Conservation (phyloP, 768 basidiomycete genomes). For the Leucocoprinus birnbaumii region DNA sequence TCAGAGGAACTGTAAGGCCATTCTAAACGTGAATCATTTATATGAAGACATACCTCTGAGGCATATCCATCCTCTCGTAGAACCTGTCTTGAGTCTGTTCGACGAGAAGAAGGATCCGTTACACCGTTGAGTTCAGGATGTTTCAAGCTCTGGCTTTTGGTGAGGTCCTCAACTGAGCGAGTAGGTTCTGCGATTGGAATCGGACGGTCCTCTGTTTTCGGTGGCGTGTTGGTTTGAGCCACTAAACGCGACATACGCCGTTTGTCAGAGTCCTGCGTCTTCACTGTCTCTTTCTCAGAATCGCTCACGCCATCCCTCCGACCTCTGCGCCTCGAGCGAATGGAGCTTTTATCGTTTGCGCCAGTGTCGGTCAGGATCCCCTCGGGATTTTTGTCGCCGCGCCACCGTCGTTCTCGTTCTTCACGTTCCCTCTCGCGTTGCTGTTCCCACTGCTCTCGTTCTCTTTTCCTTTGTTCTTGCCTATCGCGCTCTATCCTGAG, state of each 20-base stretch:
- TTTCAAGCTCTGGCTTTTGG: neutral
- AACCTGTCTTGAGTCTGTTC: neutral
- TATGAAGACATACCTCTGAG: neutral
- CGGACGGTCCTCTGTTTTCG: neutral
- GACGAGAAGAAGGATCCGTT: neutral
- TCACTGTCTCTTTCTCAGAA: slow-evolving; percentile 7
- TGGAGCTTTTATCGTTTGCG: neutral
- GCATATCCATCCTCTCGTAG: slow-evolving; percentile 3
- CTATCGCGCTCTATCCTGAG: slow-evolving; percentile 13
- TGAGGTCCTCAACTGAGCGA: neutral
- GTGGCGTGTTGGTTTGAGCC: neutral
- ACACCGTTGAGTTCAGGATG: neutral
- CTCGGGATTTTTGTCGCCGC: slow-evolving; percentile 4
- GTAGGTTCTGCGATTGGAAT: neutral
- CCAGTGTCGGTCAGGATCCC: neutral
- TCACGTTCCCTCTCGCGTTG: slow-evolving; percentile 13
- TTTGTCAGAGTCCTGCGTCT: neutral
- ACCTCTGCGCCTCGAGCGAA: neutral
- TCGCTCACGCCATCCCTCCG: slow-evolving; percentile 6
- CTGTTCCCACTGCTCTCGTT: slow-evolving; percentile 6
- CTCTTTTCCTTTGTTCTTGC: slow-evolving; percentile 11
- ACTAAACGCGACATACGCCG: neutral
- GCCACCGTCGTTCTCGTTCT: slow-evolving; percentile 10
- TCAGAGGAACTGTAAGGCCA: neutral
- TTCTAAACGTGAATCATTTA: neutral